A percentile compares a stretch with the other conserved stretches of the same genome.
phyloP scores from a whole-genome alignment of 2,329 filamentous ascomycete species.

The Lasiodiplodia hormozganensis region DNA sequence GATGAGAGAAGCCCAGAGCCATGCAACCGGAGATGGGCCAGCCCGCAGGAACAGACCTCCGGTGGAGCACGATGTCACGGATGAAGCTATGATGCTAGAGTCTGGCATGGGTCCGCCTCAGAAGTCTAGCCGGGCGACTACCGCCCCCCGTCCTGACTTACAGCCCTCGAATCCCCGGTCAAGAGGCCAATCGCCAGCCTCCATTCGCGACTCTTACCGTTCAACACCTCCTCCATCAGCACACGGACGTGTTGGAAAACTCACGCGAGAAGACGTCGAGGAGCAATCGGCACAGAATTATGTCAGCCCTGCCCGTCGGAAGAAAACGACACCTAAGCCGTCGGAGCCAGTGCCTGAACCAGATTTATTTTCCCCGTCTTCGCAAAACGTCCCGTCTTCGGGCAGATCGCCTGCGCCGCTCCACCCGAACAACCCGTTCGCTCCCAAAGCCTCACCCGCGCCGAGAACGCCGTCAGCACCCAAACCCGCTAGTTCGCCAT shows the following conservation, averaged over 20 bases:
- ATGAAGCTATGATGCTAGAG: conserved; percentile 79
- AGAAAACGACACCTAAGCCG: conserved; percentile 65
- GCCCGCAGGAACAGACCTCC: conserved; percentile 22
- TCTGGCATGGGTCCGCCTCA: conserved; percentile 64
- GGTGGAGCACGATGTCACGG: conserved; percentile 43
- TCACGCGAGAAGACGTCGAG: conserved; percentile 77
- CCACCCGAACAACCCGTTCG: conserved; percentile 45
- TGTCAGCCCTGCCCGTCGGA: conserved; percentile 83
- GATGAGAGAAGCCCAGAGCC: conserved; percentile 78
- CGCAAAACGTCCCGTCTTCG: conserved; percentile 1
- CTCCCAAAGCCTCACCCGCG: conserved; percentile 40
- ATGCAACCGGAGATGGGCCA: conserved; percentile 34
- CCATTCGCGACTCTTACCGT: conserved; percentile 9
- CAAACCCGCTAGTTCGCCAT: conserved; percentile 49
- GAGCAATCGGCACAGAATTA: conserved; percentile 85
- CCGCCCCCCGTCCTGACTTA: conserved; percentile 33
- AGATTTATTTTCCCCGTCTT: conserved; percentile 59
- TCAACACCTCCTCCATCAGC: conserved; percentile 35
- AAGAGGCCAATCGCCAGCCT: conserved; percentile 24
- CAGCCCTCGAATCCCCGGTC: not conserved
- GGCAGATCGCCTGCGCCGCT: conserved; percentile 57
- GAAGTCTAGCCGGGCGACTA: conserved; percentile 43
- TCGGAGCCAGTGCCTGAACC: conserved; percentile 45
- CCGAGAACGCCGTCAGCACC: conserved; percentile 37
- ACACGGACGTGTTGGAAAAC: conserved; percentile 54